Percentiles rank a stretch among this genome's conserved stretches.
Conservation (phyloP, 129 eudicot genomes). For the Pseudognaphalium luteoalbum region DNA sequence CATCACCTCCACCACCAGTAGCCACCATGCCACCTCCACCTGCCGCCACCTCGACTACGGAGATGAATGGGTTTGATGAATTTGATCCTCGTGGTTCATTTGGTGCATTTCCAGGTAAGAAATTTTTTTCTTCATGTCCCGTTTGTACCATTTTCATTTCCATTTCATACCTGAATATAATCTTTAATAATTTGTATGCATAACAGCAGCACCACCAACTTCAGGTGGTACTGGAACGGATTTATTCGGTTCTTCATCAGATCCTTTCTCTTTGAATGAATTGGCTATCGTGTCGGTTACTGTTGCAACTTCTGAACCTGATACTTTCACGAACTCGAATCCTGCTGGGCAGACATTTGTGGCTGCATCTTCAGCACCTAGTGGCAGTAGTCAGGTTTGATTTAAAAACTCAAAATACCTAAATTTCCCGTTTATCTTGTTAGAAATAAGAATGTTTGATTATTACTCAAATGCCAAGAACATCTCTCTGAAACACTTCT, state of each 20-base stretch:
- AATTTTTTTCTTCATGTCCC: not conserved
- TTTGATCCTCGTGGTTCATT: constrained; percentile 85
- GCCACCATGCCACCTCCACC: constrained; percentile 35
- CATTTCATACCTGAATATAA: constrained; percentile 13
- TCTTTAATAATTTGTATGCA: constrained; percentile 7
- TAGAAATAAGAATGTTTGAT: constrained; percentile 2
- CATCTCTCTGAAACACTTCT: constrained; percentile 7
- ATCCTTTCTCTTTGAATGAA: constrained; percentile 55
- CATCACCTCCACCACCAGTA: constrained; percentile 40
- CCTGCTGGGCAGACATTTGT: constrained; percentile 52
- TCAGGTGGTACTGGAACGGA: constrained; percentile 62
- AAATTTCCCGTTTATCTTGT: not conserved
- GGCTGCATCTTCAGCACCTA: constrained; percentile 45
- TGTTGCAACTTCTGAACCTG: constrained; percentile 41
- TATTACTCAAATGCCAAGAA: not conserved
- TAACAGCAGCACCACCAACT: constrained; percentile 66
- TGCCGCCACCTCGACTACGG: constrained; percentile 37
- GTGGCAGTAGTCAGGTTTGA: constrained; percentile 63
- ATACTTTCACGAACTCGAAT: constrained; percentile 36
- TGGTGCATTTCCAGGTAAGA: constrained; percentile 63
- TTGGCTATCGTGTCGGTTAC: constrained; percentile 66
- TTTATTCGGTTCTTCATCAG: constrained; percentile 72
- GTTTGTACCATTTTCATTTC: constrained; percentile 2
- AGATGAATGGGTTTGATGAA: constrained; percentile 66
- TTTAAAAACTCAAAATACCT: constrained; percentile 16